These are phyloP conservation scores for Acanthochlamys bracteata DNA, from an alignment of 106 monocot species.

Conservation along the genomic window DNA sequence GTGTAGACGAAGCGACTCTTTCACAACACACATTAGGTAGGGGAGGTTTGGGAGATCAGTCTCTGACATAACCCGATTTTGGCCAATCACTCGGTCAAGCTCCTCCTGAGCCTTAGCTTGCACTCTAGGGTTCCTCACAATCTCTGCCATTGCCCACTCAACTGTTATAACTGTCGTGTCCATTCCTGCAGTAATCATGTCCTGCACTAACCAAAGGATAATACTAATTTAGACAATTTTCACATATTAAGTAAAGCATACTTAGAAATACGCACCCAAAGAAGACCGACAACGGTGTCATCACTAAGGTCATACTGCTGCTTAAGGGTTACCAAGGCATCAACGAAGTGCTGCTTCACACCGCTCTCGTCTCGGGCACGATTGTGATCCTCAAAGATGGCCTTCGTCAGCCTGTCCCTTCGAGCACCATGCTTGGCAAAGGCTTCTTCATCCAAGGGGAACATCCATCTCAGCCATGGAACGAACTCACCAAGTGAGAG, in stretches of 20 bases:
- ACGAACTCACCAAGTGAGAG: constrained; percentile 64
- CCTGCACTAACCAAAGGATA: too few relatives aligned
- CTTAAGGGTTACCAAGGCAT: constrained; percentile 56
- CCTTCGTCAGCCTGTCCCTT: constrained; percentile 49
- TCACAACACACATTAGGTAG: constrained; percentile 67
- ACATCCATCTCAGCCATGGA: constrained; percentile 66
- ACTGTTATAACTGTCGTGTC: constrained; percentile 86
- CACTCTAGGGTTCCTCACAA: constrained; percentile 60
- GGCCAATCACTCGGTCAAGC: constrained; percentile 61
- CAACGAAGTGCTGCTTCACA: constrained; percentile 69
- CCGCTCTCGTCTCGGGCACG: constrained; percentile 38
- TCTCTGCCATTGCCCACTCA: constrained; percentile 96
- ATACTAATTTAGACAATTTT: too few relatives aligned
- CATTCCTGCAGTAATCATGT: constrained; percentile 95
- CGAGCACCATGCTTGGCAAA: constrained; percentile 47
- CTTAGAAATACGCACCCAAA: constrained; percentile 64
- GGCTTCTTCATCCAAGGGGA: constrained; percentile 67
- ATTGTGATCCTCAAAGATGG: constrained; percentile 79
- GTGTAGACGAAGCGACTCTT: constrained; percentile 86
- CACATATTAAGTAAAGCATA: too few relatives aligned
- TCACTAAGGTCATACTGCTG: constrained; percentile 78
- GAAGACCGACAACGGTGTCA: constrained; percentile 65
- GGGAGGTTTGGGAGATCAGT: constrained; percentile 68
- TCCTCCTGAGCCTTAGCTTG: constrained; percentile 79
- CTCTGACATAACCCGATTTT: constrained; percentile 54